Conservation (phyloP, 1,284 basidiomycete species). For the Microbotryum lychnidis-dioicae region DNA sequence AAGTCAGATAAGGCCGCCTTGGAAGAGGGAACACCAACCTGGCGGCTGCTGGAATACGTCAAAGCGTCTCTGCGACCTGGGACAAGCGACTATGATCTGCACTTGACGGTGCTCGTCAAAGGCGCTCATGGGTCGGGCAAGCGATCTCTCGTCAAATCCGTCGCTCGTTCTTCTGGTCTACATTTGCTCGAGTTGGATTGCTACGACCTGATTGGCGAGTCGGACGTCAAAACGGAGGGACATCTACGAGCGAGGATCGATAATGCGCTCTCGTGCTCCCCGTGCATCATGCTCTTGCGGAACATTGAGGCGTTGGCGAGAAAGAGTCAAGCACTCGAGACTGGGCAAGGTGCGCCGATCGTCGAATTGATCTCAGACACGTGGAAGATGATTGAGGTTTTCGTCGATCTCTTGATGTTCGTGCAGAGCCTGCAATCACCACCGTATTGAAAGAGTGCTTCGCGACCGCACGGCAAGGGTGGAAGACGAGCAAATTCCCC, state of each 20-base stretch:
- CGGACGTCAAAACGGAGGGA: slow-evolving; percentile 67
- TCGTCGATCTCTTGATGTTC: too few species aligned
- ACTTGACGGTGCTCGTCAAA: slow-evolving; percentile 60
- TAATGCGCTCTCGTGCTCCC: slow-evolving; percentile 68
- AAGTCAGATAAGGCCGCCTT: neutral
- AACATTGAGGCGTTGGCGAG: slow-evolving; percentile 76
- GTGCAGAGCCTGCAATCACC: slow-evolving; percentile 55
- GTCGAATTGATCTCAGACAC: slow-evolving; percentile 17
- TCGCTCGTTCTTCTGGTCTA: slow-evolving; percentile 60
- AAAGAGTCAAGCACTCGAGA: slow-evolving; percentile 58
- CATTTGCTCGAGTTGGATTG: slow-evolving; percentile 66
- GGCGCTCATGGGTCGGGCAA: slow-evolving; percentile 70
- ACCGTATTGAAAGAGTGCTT: slow-evolving; percentile 62
- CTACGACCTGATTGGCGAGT: slow-evolving; percentile 74
- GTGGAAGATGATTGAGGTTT: slow-evolving; percentile 10
- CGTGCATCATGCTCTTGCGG: slow-evolving; percentile 73
- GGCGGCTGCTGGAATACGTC: slow-evolving; percentile 31
- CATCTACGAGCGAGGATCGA: slow-evolving; percentile 66
- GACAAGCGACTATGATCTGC: slow-evolving; percentile 54
- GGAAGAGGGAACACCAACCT: slow-evolving; percentile 9
- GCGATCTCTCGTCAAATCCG: slow-evolving; percentile 48
- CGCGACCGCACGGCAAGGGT: slow-evolving; percentile 47
- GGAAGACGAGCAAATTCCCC: slow-evolving; percentile 56
- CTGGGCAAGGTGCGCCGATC: slow-evolving; percentile 54
- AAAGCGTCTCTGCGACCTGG: slow-evolving; percentile 52